phyloP scores from a whole-genome alignment of 345 rosid species.

The Citrus mangshanensis region DNA sequence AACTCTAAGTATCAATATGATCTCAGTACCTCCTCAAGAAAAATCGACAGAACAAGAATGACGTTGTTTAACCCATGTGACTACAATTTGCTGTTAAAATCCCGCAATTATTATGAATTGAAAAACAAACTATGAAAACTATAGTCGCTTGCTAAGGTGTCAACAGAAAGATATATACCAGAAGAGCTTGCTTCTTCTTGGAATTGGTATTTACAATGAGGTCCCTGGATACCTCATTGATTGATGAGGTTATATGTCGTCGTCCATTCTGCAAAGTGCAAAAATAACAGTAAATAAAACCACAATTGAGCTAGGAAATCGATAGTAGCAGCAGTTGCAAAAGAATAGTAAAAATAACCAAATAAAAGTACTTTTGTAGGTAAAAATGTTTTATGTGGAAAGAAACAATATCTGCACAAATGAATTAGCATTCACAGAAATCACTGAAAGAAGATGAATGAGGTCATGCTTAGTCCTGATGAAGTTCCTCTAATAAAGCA shows the following conservation, averaged over 20 bases:
- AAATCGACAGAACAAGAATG: not conserved
- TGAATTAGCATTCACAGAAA: not conserved
- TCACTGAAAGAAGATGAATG: not conserved
- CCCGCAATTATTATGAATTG: not conserved
- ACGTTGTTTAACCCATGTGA: not conserved
- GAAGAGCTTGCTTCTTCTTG: slow-evolving; percentile 90
- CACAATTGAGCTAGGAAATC: slow-evolving; percentile 16
- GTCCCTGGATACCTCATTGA: slow-evolving; percentile 97
- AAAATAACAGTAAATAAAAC: slow-evolving; percentile 18
- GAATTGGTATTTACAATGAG: slow-evolving; percentile 89
- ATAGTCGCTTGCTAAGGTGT: slow-evolving; percentile 5
- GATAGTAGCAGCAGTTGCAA: not conserved
- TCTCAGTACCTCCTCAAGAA: not conserved
- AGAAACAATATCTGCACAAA: not conserved
- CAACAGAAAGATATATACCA: slow-evolving; percentile 45
- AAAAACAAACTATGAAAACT: not conserved
- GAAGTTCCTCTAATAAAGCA: slow-evolving; percentile 3
- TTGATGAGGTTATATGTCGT: slow-evolving; percentile 84
- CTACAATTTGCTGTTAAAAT: not conserved
- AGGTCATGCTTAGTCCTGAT: not conserved
- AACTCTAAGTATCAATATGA: not conserved
- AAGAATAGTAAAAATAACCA: not conserved
- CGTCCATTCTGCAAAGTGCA: slow-evolving; percentile 79
- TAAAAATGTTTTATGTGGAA: not conserved
- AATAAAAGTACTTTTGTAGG: not conserved